Percentiles rank a stretch among this genome's conserved stretches.
phyloP scores from a whole-genome alignment of 768 basidiomycete species.

The Cubamyces lactineus region DNA sequence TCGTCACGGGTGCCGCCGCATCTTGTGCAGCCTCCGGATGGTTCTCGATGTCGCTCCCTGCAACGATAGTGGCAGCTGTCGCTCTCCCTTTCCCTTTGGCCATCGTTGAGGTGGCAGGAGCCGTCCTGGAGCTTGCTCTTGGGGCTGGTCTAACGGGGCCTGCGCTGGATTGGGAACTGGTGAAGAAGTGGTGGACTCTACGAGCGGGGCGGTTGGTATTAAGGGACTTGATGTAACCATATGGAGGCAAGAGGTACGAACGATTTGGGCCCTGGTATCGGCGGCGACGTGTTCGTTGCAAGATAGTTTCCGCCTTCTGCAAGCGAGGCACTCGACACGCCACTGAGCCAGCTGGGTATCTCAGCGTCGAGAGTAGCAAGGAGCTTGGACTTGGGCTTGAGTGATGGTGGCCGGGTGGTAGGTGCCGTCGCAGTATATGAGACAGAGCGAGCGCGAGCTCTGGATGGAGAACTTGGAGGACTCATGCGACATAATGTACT shows the following conservation, averaged over 20 bases:
- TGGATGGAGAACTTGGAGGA: conserved; percentile 25
- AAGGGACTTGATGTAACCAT: not conserved
- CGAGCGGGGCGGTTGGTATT: not conserved
- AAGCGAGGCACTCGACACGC: not conserved
- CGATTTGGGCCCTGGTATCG: not conserved
- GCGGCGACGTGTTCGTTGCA: not conserved
- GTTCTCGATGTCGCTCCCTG: conserved; percentile 12
- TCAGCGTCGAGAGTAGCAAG: conserved; percentile 29
- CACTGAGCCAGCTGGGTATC: conserved; percentile 17
- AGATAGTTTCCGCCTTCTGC: not conserved
- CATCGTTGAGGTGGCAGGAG: not conserved
- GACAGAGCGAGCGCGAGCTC: conserved; percentile 1
- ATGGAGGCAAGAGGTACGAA: not conserved
- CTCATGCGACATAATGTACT: conserved; percentile 20
- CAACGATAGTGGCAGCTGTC: not conserved
- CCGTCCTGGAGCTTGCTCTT: not conserved
- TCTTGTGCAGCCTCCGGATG: not conserved
- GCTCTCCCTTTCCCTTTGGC: conserved; percentile 1
- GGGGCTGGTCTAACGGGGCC: not conserved
- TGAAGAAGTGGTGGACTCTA: conserved; percentile 3
- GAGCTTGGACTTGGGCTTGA: conserved; percentile 29
- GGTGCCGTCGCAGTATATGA: conserved; percentile 1
- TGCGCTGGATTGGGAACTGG: not conserved
- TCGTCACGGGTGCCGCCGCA: not conserved
- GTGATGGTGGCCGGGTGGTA: not conserved